These are phyloP conservation scores for Eutreptiella sp. DNA, from an alignment of 208 protist genomes.

Conservation along the genomic window DNA sequence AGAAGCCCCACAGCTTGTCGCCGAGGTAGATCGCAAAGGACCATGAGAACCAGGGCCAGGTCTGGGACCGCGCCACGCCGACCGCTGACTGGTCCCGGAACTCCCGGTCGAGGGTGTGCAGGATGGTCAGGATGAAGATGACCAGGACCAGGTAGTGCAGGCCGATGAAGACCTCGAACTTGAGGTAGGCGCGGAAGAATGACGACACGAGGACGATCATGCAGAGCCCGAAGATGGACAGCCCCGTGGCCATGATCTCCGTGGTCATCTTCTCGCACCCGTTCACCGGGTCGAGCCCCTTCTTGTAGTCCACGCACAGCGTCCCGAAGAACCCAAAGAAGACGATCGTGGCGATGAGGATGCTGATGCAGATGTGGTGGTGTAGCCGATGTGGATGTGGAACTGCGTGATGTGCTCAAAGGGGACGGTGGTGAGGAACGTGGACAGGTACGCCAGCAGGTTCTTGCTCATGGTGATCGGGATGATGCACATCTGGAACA, in stretches of 20 bases:
- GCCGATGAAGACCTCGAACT: neutral
- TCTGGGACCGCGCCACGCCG: too few species aligned
- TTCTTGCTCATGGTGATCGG: neutral
- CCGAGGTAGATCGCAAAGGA: too few species aligned
- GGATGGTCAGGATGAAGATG: neutral
- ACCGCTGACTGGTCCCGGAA: too few species aligned
- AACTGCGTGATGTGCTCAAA: neutral
- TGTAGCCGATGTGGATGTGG: constrained; percentile 4
- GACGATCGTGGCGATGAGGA: neutral
- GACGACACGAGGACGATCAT: neutral
- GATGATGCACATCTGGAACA: constrained; percentile 2
- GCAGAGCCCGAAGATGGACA: neutral
- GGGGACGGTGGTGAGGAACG: neutral
- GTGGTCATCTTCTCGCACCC: neutral
- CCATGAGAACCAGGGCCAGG: too few species aligned
- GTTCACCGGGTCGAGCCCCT: neutral
- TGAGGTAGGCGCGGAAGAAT: neutral
- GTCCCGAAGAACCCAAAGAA: constrained; percentile 1
- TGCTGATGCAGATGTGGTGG: neutral
- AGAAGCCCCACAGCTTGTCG: too few species aligned
- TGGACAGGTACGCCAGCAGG: neutral
- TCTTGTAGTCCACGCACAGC: neutral
- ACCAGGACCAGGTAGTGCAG: neutral
- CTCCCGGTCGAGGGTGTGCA: too few species aligned
- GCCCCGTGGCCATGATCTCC: neutral